These are phyloP conservation scores for Sarocladiaceae sp. DNA, from an alignment of 2,329 filamentous ascomycete species.

Conservation along the genomic window DNA sequence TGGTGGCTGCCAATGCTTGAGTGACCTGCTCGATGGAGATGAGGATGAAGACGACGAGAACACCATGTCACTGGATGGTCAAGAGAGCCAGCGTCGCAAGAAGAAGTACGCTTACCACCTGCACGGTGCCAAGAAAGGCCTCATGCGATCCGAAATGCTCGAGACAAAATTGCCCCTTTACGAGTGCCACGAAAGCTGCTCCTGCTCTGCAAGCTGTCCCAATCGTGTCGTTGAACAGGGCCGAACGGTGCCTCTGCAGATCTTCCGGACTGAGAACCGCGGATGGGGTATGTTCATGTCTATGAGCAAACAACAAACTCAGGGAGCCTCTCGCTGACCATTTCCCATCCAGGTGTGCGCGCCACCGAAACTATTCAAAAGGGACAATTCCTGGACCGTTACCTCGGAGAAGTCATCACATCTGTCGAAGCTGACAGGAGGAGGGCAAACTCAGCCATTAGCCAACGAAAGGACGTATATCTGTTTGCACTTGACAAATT, in stretches of 20 bases:
- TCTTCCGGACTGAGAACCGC: conserved; percentile 68
- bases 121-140: conserved; percentile 45
- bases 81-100: background rate
- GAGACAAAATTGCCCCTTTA: conserved; percentile 63
- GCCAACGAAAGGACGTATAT: conserved; percentile 69
- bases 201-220: conserved; percentile 60
- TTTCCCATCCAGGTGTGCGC: conserved; percentile 49
- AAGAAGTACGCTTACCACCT: conserved; percentile 61
- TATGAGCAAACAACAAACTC: too few relatives aligned
- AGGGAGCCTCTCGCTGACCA: background rate
- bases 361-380: conserved; percentile 59
- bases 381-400: conserved; percentile 77
- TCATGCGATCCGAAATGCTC: conserved; percentile 48
- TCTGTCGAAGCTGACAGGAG: conserved; percentile 60
- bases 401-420: conserved; percentile 69
- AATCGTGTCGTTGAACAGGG: conserved; percentile 76
- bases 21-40: conserved; percentile 50
- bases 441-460: conserved; percentile 50
- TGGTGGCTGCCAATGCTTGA: conserved; percentile 64
- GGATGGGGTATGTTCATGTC: conserved; percentile 66
- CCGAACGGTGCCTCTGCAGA: conserved; percentile 64
- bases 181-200: conserved; percentile 72
- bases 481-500: conserved; percentile 83
- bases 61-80: conserved; percentile 14
- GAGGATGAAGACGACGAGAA: conserved; percentile 37